These are phyloP conservation scores for Globisporangium echinulatum DNA, from an alignment of 352 stramenopile species.

Conservation along the genomic window DNA sequence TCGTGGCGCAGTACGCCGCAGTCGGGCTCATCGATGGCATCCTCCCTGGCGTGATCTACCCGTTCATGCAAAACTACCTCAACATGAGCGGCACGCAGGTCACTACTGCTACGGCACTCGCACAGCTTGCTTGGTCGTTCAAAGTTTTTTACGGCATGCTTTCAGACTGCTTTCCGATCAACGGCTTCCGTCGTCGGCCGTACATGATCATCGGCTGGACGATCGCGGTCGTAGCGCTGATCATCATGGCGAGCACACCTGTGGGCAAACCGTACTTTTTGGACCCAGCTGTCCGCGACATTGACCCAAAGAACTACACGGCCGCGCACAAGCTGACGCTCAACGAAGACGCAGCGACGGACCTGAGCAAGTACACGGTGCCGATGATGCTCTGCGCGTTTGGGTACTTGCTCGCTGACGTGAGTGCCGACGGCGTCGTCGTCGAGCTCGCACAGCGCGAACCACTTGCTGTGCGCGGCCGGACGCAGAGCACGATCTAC, in stretches of 20 bases:
- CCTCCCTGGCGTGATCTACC: conserved; percentile 40
- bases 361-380: conserved; percentile 51
- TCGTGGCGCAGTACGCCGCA: conserved; percentile 42
- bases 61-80: conserved; percentile 45
- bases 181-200: conserved; percentile 46
- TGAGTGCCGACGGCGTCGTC: conserved; percentile 48
- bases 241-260: conserved; percentile 35
- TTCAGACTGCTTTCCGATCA: conserved; percentile 48
- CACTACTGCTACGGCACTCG: conserved; percentile 22
- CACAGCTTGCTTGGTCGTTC: conserved; percentile 48
- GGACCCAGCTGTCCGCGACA: not conserved
- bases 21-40: conserved; percentile 42
- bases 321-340: conserved; percentile 28
- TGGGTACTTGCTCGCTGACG: conserved; percentile 74
- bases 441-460: conserved; percentile 32
- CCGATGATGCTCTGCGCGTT: conserved; percentile 65
- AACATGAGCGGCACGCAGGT: conserved; percentile 27
- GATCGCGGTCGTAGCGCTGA: conserved; percentile 33
- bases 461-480: conserved; percentile 28
- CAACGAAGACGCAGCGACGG: conserved; percentile 11
- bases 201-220: conserved; percentile 60
- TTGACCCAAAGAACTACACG: conserved; percentile 2
- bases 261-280: conserved; percentile 39
- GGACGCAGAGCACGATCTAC: conserved; percentile 41
- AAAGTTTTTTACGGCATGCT: conserved; percentile 65